Evolutionary conservation across 1,284 basidiomycete species (phyloP).

Genomic region (Thecaphora frezii): DNA sequence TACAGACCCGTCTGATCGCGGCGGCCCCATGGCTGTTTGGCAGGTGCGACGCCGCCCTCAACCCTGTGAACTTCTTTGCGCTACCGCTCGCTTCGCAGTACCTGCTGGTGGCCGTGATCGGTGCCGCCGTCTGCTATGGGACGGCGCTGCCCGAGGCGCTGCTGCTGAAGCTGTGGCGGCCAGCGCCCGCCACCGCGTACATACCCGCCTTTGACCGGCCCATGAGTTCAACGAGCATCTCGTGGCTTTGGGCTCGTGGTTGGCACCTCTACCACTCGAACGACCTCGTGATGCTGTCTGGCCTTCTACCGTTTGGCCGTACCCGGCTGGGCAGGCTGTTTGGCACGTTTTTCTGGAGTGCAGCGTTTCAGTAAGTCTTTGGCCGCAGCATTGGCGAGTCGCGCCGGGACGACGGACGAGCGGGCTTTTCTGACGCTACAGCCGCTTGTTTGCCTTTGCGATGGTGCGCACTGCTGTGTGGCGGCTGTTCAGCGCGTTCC

Average conservation of each 20-base stretch:
- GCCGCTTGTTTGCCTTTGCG: no score
- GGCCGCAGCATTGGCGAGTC: no score
- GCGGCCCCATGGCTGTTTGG: constrained; percentile 5
- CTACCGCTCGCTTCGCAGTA: constrained; percentile 13
- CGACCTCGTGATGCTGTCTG: background rate
- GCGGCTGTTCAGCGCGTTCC: constrained; percentile 10
- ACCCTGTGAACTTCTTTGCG: constrained; percentile 8
- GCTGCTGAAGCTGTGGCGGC: constrained; percentile 10
- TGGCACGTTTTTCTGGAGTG: background rate
- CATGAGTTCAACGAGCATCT: constrained; percentile 13
- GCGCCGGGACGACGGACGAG: no score
- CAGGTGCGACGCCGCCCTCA: constrained; percentile 4
- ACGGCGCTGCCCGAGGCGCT: constrained; percentile 11
- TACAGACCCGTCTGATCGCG: constrained; percentile 2
- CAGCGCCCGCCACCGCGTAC: constrained; percentile 10
- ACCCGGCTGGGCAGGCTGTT: background rate
- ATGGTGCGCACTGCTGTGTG: no score
- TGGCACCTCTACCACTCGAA: constrained; percentile 11
- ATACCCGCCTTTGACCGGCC: constrained; percentile 19
- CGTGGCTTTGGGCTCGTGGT: constrained; percentile 25
- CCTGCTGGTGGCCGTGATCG: constrained; percentile 3
- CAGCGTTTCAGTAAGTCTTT: background rate
- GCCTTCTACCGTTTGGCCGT: background rate
- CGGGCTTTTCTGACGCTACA: no score
- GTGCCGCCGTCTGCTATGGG: constrained; percentile 11